phyloP scores from a whole-genome alignment of 2,329 filamentous ascomycete genomes.

The Fusarium kyushuense region DNA sequence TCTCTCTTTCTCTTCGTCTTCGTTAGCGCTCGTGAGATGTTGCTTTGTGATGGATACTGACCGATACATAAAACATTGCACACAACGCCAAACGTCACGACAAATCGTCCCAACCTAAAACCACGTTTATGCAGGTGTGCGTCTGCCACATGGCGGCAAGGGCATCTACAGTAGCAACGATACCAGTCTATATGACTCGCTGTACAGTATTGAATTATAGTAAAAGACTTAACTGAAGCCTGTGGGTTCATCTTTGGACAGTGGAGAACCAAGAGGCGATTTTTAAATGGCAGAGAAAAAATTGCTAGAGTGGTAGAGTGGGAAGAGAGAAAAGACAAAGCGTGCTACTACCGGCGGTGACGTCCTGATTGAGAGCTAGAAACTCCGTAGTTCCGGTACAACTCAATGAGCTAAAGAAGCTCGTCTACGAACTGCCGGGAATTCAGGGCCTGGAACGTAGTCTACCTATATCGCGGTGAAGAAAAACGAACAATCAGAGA shows the following conservation, averaged over 20 bases:
- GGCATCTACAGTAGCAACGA: background rate
- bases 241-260: background rate
- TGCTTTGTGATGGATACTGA: slow-evolving; percentile 2
- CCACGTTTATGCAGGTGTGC: slow-evolving; percentile 15
- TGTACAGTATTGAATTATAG: slow-evolving; percentile 22
- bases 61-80: background rate
- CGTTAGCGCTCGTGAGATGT: slow-evolving; percentile 2
- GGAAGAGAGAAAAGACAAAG: background rate
- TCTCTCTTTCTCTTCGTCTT: background rate
- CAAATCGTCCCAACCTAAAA: slow-evolving; percentile 26
- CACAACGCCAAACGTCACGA: slow-evolving; percentile 13
- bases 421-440: slow-evolving; percentile 24
- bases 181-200: background rate
- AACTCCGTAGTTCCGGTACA: slow-evolving; percentile 8
- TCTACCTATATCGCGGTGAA: slow-evolving; percentile 1
- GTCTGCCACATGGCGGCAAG: slow-evolving; percentile 43
- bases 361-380: slow-evolving; percentile 1
- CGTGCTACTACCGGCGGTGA: slow-evolving; percentile 7
- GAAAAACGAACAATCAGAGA: background rate
- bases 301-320: background rate
- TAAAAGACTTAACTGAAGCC: background rate
- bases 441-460: slow-evolving; percentile 31
- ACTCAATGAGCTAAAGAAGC: slow-evolving; percentile 12
- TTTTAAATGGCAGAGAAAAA: background rate
- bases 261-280: background rate